Evolutionary conservation across 805 yeast genomes (phyloP), one percentile per base, ranked within the genome.

Genomic region (Naumovozyma castellii): DNA sequence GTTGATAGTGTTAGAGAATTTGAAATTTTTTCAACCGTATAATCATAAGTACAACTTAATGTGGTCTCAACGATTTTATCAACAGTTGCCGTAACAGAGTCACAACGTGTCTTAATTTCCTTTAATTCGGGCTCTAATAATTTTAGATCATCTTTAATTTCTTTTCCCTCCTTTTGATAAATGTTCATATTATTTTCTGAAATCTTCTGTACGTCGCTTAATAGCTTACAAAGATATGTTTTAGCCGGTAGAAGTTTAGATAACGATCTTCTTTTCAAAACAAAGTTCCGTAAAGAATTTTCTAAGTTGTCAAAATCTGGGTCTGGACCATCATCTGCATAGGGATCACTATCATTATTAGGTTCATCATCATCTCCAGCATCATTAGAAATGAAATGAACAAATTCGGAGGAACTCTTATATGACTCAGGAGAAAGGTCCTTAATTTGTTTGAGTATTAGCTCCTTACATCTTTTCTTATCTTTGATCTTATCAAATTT

Each of bases 191-290:
- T 92, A n/a, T 74, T 62, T 8, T 68, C 62, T 0, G 94, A 71
- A 16, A 92, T 66, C 1, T 65, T 61, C 37, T 66, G 65, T 32
- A 90, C 53, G 53, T 92, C 99, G 17, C 59, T 59, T 32, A 84
- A 70, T 10, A 88, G 55, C 51, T 87, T 90, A 15, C 69, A 44
- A 20, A 90, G 63, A 51, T 83, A 92, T n/a, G 80, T 88, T 54
- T 87, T 86, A 0, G 96, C 97, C 0, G 99, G 99, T 28, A 85
- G 72, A 12, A 92, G 67, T 57, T 92, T 92, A 0, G 97, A 87
- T 9, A 83, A 60, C 0, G 96, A 78, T 52, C 98, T 73, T 52
- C 88, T 92, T 48, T 90, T 95, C 17, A 92, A 68, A 3, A 92
- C 79, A 59, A 92, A 92, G 47, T 79, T 78, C 39, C 97, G 73